Conservation (phyloP, 306 rosid species). For the Prunus padus region DNA sequence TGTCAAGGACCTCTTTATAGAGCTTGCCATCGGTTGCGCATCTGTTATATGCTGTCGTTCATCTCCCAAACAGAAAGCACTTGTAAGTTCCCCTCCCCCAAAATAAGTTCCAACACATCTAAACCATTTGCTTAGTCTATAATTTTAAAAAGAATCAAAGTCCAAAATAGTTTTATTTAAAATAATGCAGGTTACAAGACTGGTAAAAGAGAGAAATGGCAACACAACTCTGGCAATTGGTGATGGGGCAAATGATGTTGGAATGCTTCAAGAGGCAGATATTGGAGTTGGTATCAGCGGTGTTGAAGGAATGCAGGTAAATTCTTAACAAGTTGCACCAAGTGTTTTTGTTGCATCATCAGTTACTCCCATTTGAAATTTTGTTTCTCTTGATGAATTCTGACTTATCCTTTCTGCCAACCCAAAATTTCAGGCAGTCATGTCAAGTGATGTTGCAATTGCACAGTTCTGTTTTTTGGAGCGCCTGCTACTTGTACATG, state of each 20-base stretch:
- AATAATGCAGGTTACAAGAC: slow-evolving; percentile 65
- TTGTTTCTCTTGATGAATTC: slow-evolving; percentile 2
- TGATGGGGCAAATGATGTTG: slow-evolving; percentile 99
- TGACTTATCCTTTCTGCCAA: slow-evolving; percentile 12
- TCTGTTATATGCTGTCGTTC: slow-evolving; percentile 98
- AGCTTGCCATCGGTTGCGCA: slow-evolving; percentile 90
- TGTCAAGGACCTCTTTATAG: slow-evolving; percentile 72
- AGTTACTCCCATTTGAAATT: slow-evolving; percentile 4
- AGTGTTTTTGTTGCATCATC: not conserved
- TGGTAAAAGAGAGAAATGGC: slow-evolving; percentile 72
- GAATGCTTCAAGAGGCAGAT: slow-evolving; percentile 99
- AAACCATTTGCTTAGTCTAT: not conserved
- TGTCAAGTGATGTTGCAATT: slow-evolving; percentile 96
- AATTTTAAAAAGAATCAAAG: not conserved
- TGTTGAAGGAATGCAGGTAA: slow-evolving; percentile 99
- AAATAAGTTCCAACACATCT: not conserved
- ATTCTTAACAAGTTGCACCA: slow-evolving; percentile 17
- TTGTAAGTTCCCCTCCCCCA: slow-evolving; percentile 45
- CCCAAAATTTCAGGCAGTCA: slow-evolving; percentile 72
- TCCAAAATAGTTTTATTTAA: not conserved
- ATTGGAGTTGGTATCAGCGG: slow-evolving; percentile 97
- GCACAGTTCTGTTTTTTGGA: slow-evolving; percentile 92
- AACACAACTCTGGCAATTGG: slow-evolving; percentile 90
- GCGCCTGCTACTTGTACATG: slow-evolving; percentile 93
- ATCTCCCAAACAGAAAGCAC: slow-evolving; percentile 98